Evolutionary conservation across 331 rosid genomes (phyloP).

Genomic region (Phaseolus coccineus): DNA sequence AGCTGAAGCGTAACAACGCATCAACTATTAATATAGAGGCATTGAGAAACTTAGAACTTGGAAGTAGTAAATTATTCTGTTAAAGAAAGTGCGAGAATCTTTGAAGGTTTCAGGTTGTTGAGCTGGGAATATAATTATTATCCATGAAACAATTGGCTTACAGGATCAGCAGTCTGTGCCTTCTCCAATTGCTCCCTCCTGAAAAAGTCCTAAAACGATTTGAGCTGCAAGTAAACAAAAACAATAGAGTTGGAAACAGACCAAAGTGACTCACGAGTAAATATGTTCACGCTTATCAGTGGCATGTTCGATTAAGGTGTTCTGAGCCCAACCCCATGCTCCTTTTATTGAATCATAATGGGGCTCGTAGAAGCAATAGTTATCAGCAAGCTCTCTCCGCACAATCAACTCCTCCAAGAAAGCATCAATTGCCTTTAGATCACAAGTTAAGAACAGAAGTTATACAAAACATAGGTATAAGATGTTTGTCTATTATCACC

Average conservation of each 20-base stretch:
- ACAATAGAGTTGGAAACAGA: constrained; percentile 16
- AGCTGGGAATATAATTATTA: constrained; percentile 11
- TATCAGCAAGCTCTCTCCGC: constrained; percentile 93
- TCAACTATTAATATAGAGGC: constrained; percentile 7
- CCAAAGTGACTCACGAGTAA: constrained; percentile 68
- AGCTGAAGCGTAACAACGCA: constrained; percentile 20
- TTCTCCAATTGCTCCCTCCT: constrained; percentile 93
- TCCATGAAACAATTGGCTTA: constrained; percentile 50
- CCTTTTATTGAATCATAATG: constrained; percentile 87
- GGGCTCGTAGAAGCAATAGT: constrained; percentile 89
- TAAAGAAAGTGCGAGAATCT: constrained; percentile 14
- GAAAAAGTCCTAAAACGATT: constrained; percentile 44
- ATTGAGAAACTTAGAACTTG: not conserved
- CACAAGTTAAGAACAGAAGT: constrained; percentile 34
- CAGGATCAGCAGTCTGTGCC: constrained; percentile 89
- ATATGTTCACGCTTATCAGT: constrained; percentile 73
- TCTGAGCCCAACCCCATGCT: constrained; percentile 98
- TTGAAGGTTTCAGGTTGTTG: not conserved
- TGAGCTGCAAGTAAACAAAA: constrained; percentile 29
- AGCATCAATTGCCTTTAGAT: constrained; percentile 76
- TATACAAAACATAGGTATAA: not conserved
- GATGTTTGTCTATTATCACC: constrained; percentile 4
- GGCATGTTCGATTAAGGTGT: constrained; percentile 86
- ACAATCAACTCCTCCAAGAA: constrained; percentile 90
- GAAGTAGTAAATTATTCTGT: not conserved